Percentiles rank a stretch among this genome's conserved stretches.
These are phyloP conservation scores for Macrocystidia cucumis DNA, from an alignment of 1,284 basidiomycete genomes.

Conservation along the genomic window DNA sequence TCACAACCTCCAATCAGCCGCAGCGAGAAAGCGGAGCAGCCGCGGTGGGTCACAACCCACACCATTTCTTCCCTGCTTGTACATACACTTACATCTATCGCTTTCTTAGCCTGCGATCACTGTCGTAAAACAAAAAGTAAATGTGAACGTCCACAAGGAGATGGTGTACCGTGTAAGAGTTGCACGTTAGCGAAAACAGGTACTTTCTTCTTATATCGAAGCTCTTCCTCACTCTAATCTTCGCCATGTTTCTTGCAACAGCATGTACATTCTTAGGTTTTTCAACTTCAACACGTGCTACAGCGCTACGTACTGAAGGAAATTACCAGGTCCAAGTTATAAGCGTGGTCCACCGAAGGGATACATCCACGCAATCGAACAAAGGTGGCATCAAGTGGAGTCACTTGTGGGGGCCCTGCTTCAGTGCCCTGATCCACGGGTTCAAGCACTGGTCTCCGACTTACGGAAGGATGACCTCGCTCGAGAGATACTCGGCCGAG, in stretches of 20 bases:
- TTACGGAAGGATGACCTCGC: slow-evolving; percentile 66
- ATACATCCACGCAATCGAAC: slow-evolving; percentile 86
- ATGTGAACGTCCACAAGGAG: slow-evolving; percentile 57
- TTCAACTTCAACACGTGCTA: slow-evolving; percentile 8
- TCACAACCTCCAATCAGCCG: slow-evolving; percentile 27
- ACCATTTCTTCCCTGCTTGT: neutral
- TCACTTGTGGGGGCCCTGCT: slow-evolving; percentile 74
- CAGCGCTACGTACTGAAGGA: slow-evolving; percentile 3
- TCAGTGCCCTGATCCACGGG: slow-evolving; percentile 63
- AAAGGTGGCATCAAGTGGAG: slow-evolving; percentile 84
- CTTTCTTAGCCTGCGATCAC: slow-evolving; percentile 64
- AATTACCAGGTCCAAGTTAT: slow-evolving; percentile 58
- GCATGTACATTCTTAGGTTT: slow-evolving; percentile 76
- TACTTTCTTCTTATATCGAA: too few species aligned
- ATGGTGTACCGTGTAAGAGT: slow-evolving; percentile 56
- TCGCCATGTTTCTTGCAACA: slow-evolving; percentile 19
- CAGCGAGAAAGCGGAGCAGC: slow-evolving; percentile 57
- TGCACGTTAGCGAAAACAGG: slow-evolving; percentile 57
- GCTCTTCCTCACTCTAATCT: slow-evolving; percentile 14
- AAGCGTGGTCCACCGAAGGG: slow-evolving; percentile 86
- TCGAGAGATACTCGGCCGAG: slow-evolving; percentile 60
- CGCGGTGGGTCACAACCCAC: slow-evolving; percentile 39
- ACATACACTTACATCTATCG: slow-evolving; percentile 4
- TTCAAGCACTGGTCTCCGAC: slow-evolving; percentile 61
- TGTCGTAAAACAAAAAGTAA: slow-evolving; percentile 85